Base-by-base conservation (phyloP, 2,329 filamentous ascomycete genomes). In the Fusarium duplospermum region DNA sequence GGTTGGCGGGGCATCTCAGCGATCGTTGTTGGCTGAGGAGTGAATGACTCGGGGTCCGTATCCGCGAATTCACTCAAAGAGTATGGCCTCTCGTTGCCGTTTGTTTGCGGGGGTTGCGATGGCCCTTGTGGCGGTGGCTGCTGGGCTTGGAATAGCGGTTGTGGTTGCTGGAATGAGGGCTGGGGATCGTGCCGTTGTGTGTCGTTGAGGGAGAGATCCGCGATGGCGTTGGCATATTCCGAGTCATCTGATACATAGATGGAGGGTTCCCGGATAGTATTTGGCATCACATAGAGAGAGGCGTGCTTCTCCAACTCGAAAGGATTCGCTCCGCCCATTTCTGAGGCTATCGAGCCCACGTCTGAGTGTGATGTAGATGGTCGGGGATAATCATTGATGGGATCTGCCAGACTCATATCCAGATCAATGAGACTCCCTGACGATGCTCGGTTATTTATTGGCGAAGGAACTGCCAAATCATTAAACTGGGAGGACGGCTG, bases 241-340 rank as follows among this genome's bases (percentile, higher is more conserved):
- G 87, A 89, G 68, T 90, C 89, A 70, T 91, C 89, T 1, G 88
- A 88, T 11, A 91, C 87, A 76, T 91, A 91, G 56, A 91, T 90
- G 4, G 88, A 90, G 1, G 89, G 88, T 71, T 90, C 88, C 38
- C 89, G 84, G 59, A 82, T 84, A 1, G 81, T 80, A 5, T 81
- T 76, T 6, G 84, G 80, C 74, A 80, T 77, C 14, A 82, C 83
- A 70, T 90, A 89, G 2, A 90, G 81, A 1, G 89, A 91, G 2
- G 89, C 84, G 73, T 91, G 90, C n/a, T 88, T 87, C 78, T 92
- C 90, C 4, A 92, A 84, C 64, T 91, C 89, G 66, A 92, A 92
- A 0, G 90, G 89, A 73, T 90, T 89, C 2, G 84, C 86, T 14
- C 86, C 84, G 29, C 88, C 86, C 35, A 88, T 80, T 66, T 91